A percentile compares a stretch with the other conserved stretches of the same genome.
phyloP scores from a whole-genome alignment of 805 yeast genomes.

The Clavispora phyllophila region DNA sequence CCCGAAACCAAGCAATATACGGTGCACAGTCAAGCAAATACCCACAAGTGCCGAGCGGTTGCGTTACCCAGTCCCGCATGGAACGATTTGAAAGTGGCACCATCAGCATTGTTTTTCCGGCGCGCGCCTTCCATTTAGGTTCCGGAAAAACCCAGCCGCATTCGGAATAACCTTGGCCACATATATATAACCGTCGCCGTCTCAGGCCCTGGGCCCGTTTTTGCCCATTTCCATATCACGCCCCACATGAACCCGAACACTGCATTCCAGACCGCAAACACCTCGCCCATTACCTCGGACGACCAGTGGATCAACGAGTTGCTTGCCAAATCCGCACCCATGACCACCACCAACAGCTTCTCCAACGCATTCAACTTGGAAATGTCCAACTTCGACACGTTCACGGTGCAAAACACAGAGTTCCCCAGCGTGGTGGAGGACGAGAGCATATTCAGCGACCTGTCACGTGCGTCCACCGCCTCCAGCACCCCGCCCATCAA shows the following conservation, averaged over 20 bases:
- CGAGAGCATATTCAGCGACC: constrained; percentile 9
- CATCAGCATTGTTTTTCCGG: constrained; percentile 1
- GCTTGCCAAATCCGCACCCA: constrained; percentile 15
- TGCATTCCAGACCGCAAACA: background rate
- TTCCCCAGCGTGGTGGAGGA: constrained; percentile 5
- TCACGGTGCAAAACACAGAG: constrained; percentile 1
- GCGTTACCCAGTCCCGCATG: background rate
- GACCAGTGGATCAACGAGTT: constrained; percentile 20
- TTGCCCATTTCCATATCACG: constrained; percentile 5
- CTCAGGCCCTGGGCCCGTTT: background rate
- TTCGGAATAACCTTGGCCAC: background rate
- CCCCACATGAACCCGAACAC: background rate
- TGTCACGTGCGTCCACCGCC: constrained; percentile 4
- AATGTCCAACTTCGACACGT: constrained; percentile 2
- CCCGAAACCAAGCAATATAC: no score
- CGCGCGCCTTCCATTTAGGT: background rate
- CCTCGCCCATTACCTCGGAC: constrained; percentile 3
- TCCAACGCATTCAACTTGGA: constrained; percentile 2
- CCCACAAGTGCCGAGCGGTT: background rate
- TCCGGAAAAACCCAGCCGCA: background rate
- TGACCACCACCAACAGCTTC: constrained; percentile 14
- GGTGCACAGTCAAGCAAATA: no score
- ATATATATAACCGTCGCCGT: background rate
- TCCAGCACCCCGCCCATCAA: constrained; percentile 9
- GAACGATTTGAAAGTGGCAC: background rate